A percentile compares a stretch with the other conserved stretches of the same genome.
Evolutionary conservation across 257 asterid genomes (phyloP).

Genomic region (Primulina huaijiensis): DNA sequence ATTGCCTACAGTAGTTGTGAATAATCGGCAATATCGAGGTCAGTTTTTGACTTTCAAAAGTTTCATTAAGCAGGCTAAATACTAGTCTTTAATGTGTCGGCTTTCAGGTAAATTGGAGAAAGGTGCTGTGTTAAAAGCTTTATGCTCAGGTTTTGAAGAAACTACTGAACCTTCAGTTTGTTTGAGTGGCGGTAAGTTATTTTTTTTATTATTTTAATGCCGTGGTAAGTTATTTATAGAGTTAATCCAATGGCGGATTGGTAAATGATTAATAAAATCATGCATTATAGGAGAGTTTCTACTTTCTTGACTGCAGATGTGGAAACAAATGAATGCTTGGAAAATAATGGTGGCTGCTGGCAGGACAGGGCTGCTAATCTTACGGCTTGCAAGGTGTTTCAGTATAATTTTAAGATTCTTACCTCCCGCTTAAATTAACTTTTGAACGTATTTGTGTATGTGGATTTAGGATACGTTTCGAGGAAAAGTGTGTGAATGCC

Average conservation of each 20-base stretch:
- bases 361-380: constrained; percentile 49
- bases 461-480: constrained; percentile 43
- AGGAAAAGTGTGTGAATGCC: constrained; percentile 52
- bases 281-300: constrained; percentile 16
- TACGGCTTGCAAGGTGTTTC: constrained; percentile 77
- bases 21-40: constrained; percentile 90
- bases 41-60: constrained; percentile 21
- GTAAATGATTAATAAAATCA: not conserved
- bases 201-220: not conserved
- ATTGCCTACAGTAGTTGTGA: constrained; percentile 89
- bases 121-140: constrained; percentile 69
- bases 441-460: constrained; percentile 11
- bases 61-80: constrained; percentile 6
- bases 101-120: constrained; percentile 75
- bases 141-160: constrained; percentile 89
- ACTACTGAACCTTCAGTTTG: constrained; percentile 79
- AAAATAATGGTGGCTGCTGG: constrained; percentile 90
- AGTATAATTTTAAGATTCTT: not conserved
- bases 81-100: constrained; percentile 14
- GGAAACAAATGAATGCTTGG: constrained; percentile 76
- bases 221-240: constrained; percentile 37
- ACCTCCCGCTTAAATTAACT: not conserved
- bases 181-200: constrained; percentile 46
- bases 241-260: constrained; percentile 10
- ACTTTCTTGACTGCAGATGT: constrained; percentile 41